A percentile compares a stretch with the other conserved stretches of the same genome.
Conservation (phyloP, 768 basidiomycete genomes). For the Saitozyma podzolica region DNA sequence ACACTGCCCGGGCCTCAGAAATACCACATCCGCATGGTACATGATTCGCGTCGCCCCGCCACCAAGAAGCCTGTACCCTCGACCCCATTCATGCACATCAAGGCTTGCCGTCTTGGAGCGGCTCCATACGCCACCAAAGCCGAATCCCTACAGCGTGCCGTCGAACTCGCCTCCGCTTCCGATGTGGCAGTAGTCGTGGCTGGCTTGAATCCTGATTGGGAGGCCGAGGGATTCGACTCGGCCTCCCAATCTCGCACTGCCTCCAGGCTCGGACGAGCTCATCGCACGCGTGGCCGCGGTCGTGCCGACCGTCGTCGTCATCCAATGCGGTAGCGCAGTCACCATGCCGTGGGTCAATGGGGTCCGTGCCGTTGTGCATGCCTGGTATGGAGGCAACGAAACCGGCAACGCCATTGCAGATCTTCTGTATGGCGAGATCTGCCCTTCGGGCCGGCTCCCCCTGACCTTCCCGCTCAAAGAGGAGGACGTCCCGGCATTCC, state of each 20-base stretch:
- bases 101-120: no score
- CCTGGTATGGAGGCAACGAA: no score
- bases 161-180: conserved; percentile 58
- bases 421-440: no score
- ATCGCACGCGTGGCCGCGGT: conserved; percentile 61
- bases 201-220: conserved; percentile 65
- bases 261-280: conserved; percentile 68
- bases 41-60: conserved; percentile 10
- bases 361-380: no score
- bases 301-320: conserved; percentile 66
- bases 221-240: conserved; percentile 62
- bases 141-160: conserved; percentile 62
- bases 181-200: conserved; percentile 64
- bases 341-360: no score
- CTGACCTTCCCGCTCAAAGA: no score
- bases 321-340: no score
- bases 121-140: no score
- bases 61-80: no score
- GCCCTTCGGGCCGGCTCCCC: no score
- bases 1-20: conserved; percentile 55
- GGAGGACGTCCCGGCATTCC: conserved; percentile 63
- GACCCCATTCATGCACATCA: no score
- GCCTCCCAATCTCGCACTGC: conserved; percentile 55
- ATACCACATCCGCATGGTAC: conserved; percentile 61
- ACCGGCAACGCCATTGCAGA: no score